These are phyloP conservation scores for Cercophora scortea DNA, from an alignment of 495 filamentous ascomycete species.

Conservation along the genomic window DNA sequence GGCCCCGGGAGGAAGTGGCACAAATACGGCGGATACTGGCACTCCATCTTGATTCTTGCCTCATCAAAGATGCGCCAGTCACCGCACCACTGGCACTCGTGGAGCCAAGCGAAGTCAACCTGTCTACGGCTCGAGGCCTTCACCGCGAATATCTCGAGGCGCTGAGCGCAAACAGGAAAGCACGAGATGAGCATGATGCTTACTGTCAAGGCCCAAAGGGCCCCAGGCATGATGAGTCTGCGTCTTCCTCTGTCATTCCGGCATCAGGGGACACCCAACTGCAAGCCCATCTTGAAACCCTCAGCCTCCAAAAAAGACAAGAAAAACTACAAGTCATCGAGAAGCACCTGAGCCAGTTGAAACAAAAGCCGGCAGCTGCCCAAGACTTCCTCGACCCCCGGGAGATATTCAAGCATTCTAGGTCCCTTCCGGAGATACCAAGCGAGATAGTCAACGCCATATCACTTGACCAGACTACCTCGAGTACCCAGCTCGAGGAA, in stretches of 20 bases:
- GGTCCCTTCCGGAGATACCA: slow-evolving; percentile 40
- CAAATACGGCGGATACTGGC: slow-evolving; percentile 35
- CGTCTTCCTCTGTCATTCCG: background rate
- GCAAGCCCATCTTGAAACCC: slow-evolving; percentile 41
- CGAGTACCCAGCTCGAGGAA: slow-evolving; percentile 32
- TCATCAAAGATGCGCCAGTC: slow-evolving; percentile 22
- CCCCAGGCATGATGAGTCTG: too few species aligned
- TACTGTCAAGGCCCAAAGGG: too few species aligned
- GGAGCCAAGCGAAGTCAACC: slow-evolving; percentile 12
- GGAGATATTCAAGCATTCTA: slow-evolving; percentile 33
- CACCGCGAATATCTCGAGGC: slow-evolving; percentile 50
- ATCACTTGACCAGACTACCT: slow-evolving; percentile 21
- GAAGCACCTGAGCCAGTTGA: slow-evolving; percentile 37
- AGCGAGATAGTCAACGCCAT: slow-evolving; percentile 37
- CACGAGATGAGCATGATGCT: slow-evolving; percentile 29
- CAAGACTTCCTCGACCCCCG: slow-evolving; percentile 38
- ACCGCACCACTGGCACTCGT: slow-evolving; percentile 30
- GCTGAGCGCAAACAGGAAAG: slow-evolving; percentile 49
- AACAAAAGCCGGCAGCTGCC: slow-evolving; percentile 47
- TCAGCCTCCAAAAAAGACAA: slow-evolving; percentile 45
- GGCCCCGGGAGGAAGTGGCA: slow-evolving; percentile 33
- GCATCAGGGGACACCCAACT: slow-evolving; percentile 16
- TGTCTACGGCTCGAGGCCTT: slow-evolving; percentile 19
- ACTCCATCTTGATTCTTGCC: slow-evolving; percentile 26
- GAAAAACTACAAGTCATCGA: slow-evolving; percentile 43